Conservation (phyloP, 495 filamentous ascomycete genomes). For the Tuber magnatum region DNA sequence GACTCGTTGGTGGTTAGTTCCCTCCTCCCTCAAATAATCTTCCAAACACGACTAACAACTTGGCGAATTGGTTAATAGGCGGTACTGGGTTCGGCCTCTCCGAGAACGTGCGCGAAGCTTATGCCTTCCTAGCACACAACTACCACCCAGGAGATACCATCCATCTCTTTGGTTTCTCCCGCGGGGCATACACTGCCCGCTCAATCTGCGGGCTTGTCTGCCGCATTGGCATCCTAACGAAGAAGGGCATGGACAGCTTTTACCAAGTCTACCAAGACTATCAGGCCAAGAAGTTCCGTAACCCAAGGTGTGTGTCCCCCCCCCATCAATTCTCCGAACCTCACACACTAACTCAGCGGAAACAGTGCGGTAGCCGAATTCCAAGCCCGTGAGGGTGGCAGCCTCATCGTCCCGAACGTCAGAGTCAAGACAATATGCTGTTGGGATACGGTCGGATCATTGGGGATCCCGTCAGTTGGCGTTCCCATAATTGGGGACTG, state of each 20-base stretch:
- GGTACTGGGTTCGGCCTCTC: conserved; percentile 15
- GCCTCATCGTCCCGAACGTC: conserved; percentile 23
- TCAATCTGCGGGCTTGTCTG: conserved; percentile 58
- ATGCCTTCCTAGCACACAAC: conserved; percentile 62
- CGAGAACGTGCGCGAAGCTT: conserved; percentile 59
- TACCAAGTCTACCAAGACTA: conserved; percentile 55
- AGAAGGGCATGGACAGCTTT: conserved; percentile 57
- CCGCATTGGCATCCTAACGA: conserved; percentile 57
- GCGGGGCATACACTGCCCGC: conserved; percentile 64
- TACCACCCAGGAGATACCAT: conserved; percentile 64
- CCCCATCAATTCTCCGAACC: too few relatives aligned
- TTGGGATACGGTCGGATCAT: conserved; percentile 56
- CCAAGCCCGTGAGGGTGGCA: conserved; percentile 20
- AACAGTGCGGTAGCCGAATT: conserved; percentile 17
- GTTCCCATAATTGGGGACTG: conserved; percentile 24
- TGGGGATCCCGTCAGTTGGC: conserved; percentile 47
- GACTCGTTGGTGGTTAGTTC: conserved; percentile 47
- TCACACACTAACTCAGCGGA: background rate
- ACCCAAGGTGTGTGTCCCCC: conserved; percentile 17
- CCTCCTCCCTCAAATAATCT: background rate
- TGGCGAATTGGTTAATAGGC: conserved; percentile 10
- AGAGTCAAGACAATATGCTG: conserved; percentile 42
- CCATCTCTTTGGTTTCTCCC: conserved; percentile 62
- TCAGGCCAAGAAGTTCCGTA: conserved; percentile 12
- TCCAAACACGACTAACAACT: background rate